Base-by-base conservation (phyloP, 208 protist species). In the Porcisia deanei region DNA sequence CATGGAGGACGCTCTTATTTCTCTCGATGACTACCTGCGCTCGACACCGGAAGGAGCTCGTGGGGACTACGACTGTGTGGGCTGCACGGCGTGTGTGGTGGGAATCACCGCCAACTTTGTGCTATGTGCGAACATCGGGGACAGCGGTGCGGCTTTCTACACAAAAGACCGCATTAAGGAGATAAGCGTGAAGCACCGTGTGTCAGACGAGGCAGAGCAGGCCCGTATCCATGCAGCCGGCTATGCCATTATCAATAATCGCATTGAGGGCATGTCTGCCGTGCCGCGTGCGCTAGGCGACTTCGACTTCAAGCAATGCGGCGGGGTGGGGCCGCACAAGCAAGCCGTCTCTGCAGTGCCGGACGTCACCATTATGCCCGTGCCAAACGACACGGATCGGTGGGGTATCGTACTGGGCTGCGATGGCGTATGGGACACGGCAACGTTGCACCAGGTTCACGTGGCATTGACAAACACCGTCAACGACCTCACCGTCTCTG, bases 291-390 rank as follows among this genome's bases (percentile, higher is more conserved):
- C 91, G 1, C 72, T 97, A 53, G 92, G 92, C 37, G 92, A 97
- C 78, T 95, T 90, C 69, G 92, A 95, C 77, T 97, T 97, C 71
- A 97, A 97, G 84, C 92, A 97, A 80, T 92, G 86, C 61, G 91
- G 91, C 25, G 86, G 88, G 8, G 76, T 73, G 8, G 43, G 74
- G 14, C 81, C 87, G 53, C 37, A 41, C 12, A 80, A 94, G 77
- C 92, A 97, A 84, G 92, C 92, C 4, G 92, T 97, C 6, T 80
- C 73, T 8, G 81, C 79, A 3, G 80, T 90, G 12, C 92, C 92
- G 4, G 88, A 91, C 65, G 90, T 95, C 2, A 91, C 90, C 1
- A 85, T 92, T 57, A 83, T 77, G 73, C 86, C 89, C 0, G 83
- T 91, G 54, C 87, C 91, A 59, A 84, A 45, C 53, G 79, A 76